phyloP scores from a whole-genome alignment of 2,329 filamentous ascomycete genomes.

The Tolypocladium pustulatum region DNA sequence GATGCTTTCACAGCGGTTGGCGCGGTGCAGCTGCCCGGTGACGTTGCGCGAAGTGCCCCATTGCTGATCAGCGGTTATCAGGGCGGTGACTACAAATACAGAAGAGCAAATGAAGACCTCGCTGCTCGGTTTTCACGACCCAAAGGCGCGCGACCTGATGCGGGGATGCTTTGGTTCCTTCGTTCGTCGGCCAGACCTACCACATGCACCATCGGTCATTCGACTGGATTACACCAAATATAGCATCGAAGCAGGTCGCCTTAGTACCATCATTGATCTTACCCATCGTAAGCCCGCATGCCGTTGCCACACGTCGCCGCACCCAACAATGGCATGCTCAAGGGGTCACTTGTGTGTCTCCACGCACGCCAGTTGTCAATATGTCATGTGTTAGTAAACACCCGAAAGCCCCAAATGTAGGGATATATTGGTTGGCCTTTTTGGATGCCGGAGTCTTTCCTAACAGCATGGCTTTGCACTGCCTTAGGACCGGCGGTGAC shows the following conservation, averaged over 20 bases:
- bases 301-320: not conserved
- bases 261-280: not conserved
- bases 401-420: too few relatives aligned
- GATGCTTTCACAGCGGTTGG: not conserved
- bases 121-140: not conserved
- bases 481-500: not conserved
- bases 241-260: not conserved
- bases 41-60: not conserved
- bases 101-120: not conserved
- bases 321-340: not conserved
- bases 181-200: not conserved
- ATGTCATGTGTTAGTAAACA: too few relatives aligned
- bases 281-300: not conserved
- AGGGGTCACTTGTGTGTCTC: not conserved
- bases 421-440: not conserved
- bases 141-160: not conserved
- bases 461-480: not conserved
- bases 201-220: not conserved
- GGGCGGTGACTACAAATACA: not conserved
- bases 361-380: not conserved
- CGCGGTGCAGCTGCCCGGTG: not conserved
- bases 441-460: not conserved
- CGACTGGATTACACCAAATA: not conserved
- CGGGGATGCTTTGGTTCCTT: not conserved
- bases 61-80: not conserved